Evolutionary conservation across 176 grass and related monocot genomes (phyloP).

Genomic region (Oryza nivara): DNA sequence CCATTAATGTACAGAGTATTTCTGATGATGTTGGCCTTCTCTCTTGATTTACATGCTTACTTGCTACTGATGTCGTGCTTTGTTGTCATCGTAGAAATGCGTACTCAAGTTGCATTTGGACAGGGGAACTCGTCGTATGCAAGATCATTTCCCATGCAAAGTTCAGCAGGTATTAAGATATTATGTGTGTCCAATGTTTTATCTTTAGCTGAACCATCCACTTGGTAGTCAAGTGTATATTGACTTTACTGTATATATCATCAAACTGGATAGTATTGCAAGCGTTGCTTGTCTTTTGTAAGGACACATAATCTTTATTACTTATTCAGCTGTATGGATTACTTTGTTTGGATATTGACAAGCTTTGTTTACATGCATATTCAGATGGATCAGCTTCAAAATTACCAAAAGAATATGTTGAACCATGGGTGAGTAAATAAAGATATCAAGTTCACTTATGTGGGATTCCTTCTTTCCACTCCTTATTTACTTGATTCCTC

Average conservation of each 20-base stretch:
- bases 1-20: background rate
- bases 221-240: background rate
- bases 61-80: slow-evolving; percentile 6
- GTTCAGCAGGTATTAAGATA: slow-evolving; percentile 38
- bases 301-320: background rate
- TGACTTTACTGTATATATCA: background rate
- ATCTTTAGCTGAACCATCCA: slow-evolving; percentile 1
- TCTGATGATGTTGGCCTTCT: background rate
- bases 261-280: slow-evolving; percentile 3
- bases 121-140: slow-evolving; percentile 54
- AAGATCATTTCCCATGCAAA: slow-evolving; percentile 43
- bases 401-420: slow-evolving; percentile 51
- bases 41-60: slow-evolving; percentile 13
- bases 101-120: slow-evolving; percentile 64
- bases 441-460: slow-evolving; percentile 13
- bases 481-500: background rate
- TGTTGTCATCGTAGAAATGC: slow-evolving; percentile 37
- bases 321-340: slow-evolving; percentile 23
- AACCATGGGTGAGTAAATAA: slow-evolving; percentile 64
- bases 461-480: slow-evolving; percentile 4
- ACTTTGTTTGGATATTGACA: background rate
- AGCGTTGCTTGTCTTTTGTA: background rate
- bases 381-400: slow-evolving; percentile 25
- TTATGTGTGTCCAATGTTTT: slow-evolving; percentile 24
- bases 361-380: slow-evolving; percentile 21